A percentile compares a stretch with the other conserved stretches of the same genome.
These are phyloP conservation scores for Xylaria sp. DNA, from an alignment of 2,329 filamentous ascomycete species.

Conservation along the genomic window DNA sequence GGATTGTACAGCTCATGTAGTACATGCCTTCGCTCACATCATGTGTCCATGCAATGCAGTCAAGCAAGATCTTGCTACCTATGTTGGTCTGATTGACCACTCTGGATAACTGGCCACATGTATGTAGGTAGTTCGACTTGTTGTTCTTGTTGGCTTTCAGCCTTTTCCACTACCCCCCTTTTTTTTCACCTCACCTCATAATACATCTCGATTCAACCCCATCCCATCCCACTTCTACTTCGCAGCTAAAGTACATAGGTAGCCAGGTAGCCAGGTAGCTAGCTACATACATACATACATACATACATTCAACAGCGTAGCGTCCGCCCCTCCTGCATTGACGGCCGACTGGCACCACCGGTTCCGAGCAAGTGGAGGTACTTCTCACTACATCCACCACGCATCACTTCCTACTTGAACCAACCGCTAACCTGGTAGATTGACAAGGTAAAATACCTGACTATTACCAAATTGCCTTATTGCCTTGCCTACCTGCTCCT, in stretches of 20 bases:
- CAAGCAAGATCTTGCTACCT: conserved; percentile 20
- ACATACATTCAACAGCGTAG: too few relatives aligned
- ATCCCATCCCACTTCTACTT: neutral
- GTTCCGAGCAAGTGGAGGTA: conserved; percentile 18
- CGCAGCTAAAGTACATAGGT: neutral
- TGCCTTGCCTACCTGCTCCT: conserved; percentile 10
- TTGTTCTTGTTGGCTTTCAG: conserved; percentile 5
- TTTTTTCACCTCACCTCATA: neutral
- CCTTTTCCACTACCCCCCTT: neutral
- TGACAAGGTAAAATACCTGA: conserved; percentile 32
- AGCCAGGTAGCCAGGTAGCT: too few relatives aligned
- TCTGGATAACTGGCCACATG: too few relatives aligned
- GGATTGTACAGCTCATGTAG: conserved; percentile 3
- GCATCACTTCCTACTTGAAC: neutral
- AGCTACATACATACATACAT: too few relatives aligned
- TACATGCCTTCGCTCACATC: conserved; percentile 5
- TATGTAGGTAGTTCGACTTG: neutral
- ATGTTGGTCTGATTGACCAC: too few relatives aligned
- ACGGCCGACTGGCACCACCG: conserved; percentile 13
- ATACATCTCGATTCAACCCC: neutral
- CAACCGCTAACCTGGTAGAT: conserved; percentile 24
- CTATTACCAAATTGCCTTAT: conserved; percentile 28
- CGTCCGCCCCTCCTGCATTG: neutral
- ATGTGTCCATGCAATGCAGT: conserved; percentile 1
- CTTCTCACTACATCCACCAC: conserved; percentile 1